phyloP scores from a whole-genome alignment of 2,329 filamentous ascomycete genomes.

The Cucurbitaria berberidis region DNA sequence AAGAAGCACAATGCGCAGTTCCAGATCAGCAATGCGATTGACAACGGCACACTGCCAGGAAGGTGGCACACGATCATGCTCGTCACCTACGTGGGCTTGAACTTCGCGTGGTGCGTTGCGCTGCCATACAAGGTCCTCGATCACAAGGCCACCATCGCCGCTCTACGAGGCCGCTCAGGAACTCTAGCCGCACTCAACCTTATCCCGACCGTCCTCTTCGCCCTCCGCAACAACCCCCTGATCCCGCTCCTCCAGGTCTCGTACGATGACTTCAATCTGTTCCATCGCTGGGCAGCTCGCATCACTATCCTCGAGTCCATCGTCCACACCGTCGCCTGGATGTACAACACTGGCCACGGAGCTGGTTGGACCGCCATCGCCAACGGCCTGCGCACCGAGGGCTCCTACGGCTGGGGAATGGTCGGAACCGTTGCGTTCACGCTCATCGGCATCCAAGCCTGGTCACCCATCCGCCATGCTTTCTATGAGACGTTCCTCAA shows the following conservation, averaged over 20 bases:
- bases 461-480: conserved; percentile 84
- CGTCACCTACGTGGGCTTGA: conserved; percentile 70
- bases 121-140: conserved; percentile 63
- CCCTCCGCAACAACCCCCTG: conserved; percentile 90
- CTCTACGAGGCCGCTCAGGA: conserved; percentile 84
- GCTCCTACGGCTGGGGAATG: conserved; percentile 70
- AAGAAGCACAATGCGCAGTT: conserved; percentile 80
- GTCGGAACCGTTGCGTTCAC: conserved; percentile 66
- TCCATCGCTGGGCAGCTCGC: conserved; percentile 83
- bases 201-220: conserved; percentile 87
- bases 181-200: conserved; percentile 87
- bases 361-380: conserved; percentile 67
- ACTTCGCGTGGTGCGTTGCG: conserved; percentile 77
- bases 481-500: conserved; percentile 98
- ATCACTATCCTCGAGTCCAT: conserved; percentile 73
- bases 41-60: conserved; percentile 79
- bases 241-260: conserved; percentile 82
- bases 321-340: conserved; percentile 75
- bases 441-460: conserved; percentile 71
- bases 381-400: conserved; percentile 61
- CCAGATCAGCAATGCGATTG: conserved; percentile 70
- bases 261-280: conserved; percentile 94
- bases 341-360: conserved; percentile 67
- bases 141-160: conserved; percentile 69
- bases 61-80: conserved; percentile 76